Evolutionary conservation across 1,284 basidiomycete genomes (phyloP).

Genomic region (Leccinum glutinopallens): DNA sequence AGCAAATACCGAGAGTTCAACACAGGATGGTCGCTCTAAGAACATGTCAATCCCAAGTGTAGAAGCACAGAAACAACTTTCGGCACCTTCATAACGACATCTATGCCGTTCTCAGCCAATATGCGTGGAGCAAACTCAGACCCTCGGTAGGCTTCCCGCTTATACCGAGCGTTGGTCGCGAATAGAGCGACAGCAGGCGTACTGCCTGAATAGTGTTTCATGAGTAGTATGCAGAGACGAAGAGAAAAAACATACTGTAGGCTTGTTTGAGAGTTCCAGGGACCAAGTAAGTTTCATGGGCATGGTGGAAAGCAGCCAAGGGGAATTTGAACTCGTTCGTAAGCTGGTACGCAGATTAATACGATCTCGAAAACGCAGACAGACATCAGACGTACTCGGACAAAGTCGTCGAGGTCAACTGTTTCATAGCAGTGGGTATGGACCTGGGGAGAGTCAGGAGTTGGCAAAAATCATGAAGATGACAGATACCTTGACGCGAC

Average conservation of each 20-base stretch:
- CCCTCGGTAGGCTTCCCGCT: constrained; percentile 84
- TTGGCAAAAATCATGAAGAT: background rate
- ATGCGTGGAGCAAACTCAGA: constrained; percentile 86
- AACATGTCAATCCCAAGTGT: constrained; percentile 8
- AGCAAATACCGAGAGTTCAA: constrained; percentile 79
- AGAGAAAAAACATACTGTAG: constrained; percentile 49
- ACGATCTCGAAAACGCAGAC: constrained; percentile 9
- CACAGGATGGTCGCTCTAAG: constrained; percentile 72
- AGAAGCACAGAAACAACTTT: background rate
- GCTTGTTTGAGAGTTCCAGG: constrained; percentile 74
- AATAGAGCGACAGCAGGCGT: constrained; percentile 77
- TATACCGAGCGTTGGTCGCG: constrained; percentile 70
- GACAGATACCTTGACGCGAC: constrained; percentile 62
- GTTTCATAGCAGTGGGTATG: constrained; percentile 83
- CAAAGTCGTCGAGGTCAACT: constrained; percentile 77
- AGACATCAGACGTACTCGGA: constrained; percentile 56
- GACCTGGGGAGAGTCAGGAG: constrained; percentile 46
- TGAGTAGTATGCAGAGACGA: background rate
- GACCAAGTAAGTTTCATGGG: constrained; percentile 79
- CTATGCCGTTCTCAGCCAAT: constrained; percentile 71
- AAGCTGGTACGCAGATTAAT: constrained; percentile 44
- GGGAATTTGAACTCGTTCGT: constrained; percentile 81
- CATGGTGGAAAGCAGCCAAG: constrained; percentile 80
- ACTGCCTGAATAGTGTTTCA: constrained; percentile 34
- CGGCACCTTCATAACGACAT: constrained; percentile 76